These are phyloP conservation scores for Hypholoma sublateritium DNA, from an alignment of 768 basidiomycete genomes.

Conservation along the genomic window DNA sequence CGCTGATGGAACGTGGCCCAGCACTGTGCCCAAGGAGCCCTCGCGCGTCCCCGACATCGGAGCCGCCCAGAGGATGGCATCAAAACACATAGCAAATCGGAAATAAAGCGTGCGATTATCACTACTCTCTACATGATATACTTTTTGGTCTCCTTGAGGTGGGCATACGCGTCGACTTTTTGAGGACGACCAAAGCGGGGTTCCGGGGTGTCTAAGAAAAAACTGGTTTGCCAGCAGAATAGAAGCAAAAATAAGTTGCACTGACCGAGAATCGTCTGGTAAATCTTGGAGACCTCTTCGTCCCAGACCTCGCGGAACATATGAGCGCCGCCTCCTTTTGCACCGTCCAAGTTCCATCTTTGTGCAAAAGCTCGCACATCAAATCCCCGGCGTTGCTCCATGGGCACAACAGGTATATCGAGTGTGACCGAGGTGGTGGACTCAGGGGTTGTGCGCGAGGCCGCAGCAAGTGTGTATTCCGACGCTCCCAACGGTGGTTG, in stretches of 20 bases:
- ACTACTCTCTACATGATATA: slow-evolving; percentile 27
- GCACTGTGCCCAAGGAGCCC: slow-evolving; percentile 5
- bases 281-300: slow-evolving; percentile 59
- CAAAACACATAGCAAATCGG: background rate
- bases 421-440: slow-evolving; percentile 35
- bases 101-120: slow-evolving; percentile 5
- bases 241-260: slow-evolving; percentile 21
- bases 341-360: slow-evolving; percentile 51
- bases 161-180: slow-evolving; percentile 56
- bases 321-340: slow-evolving; percentile 68
- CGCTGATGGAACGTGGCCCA: slow-evolving; percentile 8
- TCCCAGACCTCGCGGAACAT: slow-evolving; percentile 87
- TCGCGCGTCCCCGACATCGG: background rate
- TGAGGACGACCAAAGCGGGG: slow-evolving; percentile 55
- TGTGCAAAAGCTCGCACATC: slow-evolving; percentile 62
- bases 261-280: slow-evolving; percentile 67
- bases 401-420: slow-evolving; percentile 46
- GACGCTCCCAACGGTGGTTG: slow-evolving; percentile 48
- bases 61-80: slow-evolving; percentile 4
- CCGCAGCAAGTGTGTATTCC: slow-evolving; percentile 34
- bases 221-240: slow-evolving; percentile 13
- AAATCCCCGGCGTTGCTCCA: slow-evolving; percentile 56
- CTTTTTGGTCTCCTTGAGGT: slow-evolving; percentile 49
- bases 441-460: slow-evolving; percentile 28
- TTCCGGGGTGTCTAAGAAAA: slow-evolving; percentile 40